Conservation (phyloP, 1,139 yeast species). For the Pichia sp. region DNA sequence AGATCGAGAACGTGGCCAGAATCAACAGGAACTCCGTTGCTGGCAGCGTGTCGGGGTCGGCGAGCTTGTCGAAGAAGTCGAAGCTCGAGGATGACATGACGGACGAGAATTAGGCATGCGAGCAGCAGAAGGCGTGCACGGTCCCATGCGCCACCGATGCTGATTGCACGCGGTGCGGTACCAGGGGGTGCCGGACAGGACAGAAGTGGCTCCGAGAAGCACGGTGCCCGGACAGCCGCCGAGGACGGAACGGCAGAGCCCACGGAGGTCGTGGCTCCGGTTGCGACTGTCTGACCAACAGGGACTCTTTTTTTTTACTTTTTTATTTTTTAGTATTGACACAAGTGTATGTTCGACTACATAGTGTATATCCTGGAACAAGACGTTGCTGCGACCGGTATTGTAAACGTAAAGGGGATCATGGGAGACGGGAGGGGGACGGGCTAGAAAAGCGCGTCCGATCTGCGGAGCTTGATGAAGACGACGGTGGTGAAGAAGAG, state of each 20-base stretch:
- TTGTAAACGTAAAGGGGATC: background rate
- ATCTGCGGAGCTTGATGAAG: constrained; percentile 9
- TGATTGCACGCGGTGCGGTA: too few species aligned
- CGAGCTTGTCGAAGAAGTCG: constrained; percentile 23
- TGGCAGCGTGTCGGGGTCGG: constrained; percentile 21
- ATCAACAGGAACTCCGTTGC: constrained; percentile 35
- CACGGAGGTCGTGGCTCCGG: too few species aligned
- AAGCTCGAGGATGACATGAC: constrained; percentile 32
- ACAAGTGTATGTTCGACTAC: background rate
- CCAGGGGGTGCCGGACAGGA: too few species aligned
- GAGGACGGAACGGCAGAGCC: too few species aligned
- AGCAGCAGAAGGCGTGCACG: background rate
- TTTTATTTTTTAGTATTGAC: background rate
- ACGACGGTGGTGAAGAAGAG: constrained; percentile 2
- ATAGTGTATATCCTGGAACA: background rate
- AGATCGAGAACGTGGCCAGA: constrained; percentile 33
- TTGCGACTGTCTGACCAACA: background rate
- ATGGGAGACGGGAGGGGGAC: too few species aligned
- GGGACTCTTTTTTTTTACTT: background rate
- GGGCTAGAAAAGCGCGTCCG: constrained; percentile 4
- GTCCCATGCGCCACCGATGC: background rate
- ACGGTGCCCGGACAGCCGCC: too few species aligned
- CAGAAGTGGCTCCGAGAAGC: too few species aligned
- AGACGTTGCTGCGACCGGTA: background rate
- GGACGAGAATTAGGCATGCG: constrained; percentile 13